Conservation (phyloP, 1,284 basidiomycete genomes). For the Wallemia mellicola region DNA sequence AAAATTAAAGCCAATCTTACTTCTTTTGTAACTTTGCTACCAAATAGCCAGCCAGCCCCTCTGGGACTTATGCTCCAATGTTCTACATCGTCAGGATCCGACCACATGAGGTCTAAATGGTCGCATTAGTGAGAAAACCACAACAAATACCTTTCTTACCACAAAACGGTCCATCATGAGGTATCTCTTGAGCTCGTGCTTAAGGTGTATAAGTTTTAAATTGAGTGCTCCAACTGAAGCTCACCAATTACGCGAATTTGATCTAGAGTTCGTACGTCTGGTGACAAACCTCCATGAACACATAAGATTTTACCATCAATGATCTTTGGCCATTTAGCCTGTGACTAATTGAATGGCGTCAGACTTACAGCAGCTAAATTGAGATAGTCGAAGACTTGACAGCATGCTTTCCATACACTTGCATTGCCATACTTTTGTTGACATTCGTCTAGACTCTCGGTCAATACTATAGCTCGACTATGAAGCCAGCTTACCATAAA, state of each 20-base stretch:
- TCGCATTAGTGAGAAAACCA: background rate
- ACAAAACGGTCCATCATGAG: slow-evolving; percentile 91
- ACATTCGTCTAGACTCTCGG: slow-evolving; percentile 40
- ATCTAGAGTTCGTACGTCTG: slow-evolving; percentile 69
- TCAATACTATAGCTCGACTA: background rate
- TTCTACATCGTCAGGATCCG: slow-evolving; percentile 80
- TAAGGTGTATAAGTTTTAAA: background rate
- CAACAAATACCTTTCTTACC: slow-evolving; percentile 21
- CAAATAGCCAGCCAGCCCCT: slow-evolving; percentile 90
- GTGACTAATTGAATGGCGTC: background rate
- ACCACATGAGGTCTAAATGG: slow-evolving; percentile 70
- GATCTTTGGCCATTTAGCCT: slow-evolving; percentile 25
- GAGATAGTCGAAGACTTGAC: slow-evolving; percentile 76
- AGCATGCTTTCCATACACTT: slow-evolving; percentile 82
- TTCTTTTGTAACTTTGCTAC: slow-evolving; percentile 53
- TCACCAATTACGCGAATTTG: slow-evolving; percentile 47
- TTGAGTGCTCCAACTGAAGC: background rate
- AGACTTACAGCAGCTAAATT: slow-evolving; percentile 70
- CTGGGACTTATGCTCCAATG: slow-evolving; percentile 84
- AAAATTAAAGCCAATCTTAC: slow-evolving; percentile 16
- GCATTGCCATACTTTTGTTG: slow-evolving; percentile 87
- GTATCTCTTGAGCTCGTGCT: slow-evolving; percentile 74
- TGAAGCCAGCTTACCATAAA: slow-evolving; percentile 40
- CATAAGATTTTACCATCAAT: slow-evolving; percentile 73
- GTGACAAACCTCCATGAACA: slow-evolving; percentile 74